These are phyloP conservation scores for Pichia paraexigua DNA, from an alignment of 805 yeast species.

Conservation along the genomic window DNA sequence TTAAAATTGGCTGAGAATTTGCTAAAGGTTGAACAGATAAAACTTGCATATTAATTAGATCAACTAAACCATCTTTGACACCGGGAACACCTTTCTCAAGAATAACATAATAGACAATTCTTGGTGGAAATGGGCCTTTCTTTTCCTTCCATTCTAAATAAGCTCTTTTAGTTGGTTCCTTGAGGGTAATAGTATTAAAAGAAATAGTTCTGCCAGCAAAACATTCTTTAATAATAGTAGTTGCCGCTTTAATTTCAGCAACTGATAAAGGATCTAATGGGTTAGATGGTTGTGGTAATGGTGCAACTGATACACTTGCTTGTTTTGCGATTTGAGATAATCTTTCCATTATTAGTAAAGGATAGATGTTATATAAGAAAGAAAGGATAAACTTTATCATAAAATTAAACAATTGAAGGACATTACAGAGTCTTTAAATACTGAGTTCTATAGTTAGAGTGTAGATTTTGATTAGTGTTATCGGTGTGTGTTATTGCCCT, in stretches of 20 bases:
- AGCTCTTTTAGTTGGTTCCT: slow-evolving; percentile 61
- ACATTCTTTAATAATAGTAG: slow-evolving; percentile 42
- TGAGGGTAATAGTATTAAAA: slow-evolving; percentile 63
- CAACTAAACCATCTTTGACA: slow-evolving; percentile 65
- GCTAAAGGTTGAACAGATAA: slow-evolving; percentile 40
- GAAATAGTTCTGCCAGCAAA: slow-evolving; percentile 38
- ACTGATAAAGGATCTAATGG: slow-evolving; percentile 67
- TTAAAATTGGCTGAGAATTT: slow-evolving; percentile 68
- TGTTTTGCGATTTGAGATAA: slow-evolving; percentile 56
- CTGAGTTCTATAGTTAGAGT: not conserved
- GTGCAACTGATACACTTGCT: slow-evolving; percentile 44
- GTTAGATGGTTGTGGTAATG: slow-evolving; percentile 52
- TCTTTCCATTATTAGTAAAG: slow-evolving; percentile 43
- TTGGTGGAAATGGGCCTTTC: slow-evolving; percentile 54
- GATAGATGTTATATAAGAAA: not conserved
- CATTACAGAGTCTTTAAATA: not conserved
- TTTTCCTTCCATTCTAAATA: slow-evolving; percentile 60
- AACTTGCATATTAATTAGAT: slow-evolving; percentile 41
- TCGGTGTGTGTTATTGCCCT: slow-evolving; percentile 5
- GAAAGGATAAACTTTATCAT: not conserved
- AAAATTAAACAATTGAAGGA: not conserved
- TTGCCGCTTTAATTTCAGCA: slow-evolving; percentile 51
- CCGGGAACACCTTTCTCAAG: slow-evolving; percentile 53
- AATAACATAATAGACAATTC: slow-evolving; percentile 60
- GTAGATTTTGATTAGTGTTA: not conserved